Percentiles rank a stretch among this genome's conserved stretches.
Conservation (phyloP, 208 protist genomes). For the Trypanosomatidae sp. region DNA sequence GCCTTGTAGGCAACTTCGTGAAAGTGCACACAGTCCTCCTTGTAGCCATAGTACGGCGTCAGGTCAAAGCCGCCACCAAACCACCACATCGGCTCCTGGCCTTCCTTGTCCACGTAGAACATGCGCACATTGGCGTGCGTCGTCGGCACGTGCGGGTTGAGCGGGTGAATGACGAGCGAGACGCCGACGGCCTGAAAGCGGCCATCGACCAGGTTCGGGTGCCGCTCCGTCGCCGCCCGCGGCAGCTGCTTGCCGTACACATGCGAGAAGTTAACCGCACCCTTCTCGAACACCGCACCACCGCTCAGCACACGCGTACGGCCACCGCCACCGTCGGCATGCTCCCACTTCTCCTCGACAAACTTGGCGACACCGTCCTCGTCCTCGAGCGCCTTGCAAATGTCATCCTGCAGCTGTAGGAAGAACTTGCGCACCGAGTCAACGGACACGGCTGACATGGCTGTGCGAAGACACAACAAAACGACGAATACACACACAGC, state of each 20-base stretch:
- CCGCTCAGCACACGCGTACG: slow-evolving; percentile 34
- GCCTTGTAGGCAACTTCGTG: slow-evolving; percentile 27
- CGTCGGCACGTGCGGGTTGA: slow-evolving; percentile 69
- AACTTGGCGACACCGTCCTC: slow-evolving; percentile 26
- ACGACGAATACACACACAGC: not conserved
- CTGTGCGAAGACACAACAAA: not conserved
- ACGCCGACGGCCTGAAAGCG: slow-evolving; percentile 71
- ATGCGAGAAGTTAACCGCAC: slow-evolving; percentile 65
- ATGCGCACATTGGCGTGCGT: slow-evolving; percentile 81
- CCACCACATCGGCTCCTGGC: slow-evolving; percentile 55
- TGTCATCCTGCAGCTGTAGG: slow-evolving; percentile 29
- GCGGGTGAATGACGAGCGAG: slow-evolving; percentile 69
- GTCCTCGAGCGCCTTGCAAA: slow-evolving; percentile 24
- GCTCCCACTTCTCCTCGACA: slow-evolving; percentile 43
- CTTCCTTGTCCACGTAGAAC: slow-evolving; percentile 47
- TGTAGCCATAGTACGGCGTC: slow-evolving; percentile 67
- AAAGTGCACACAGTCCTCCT: slow-evolving; percentile 54
- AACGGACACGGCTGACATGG: slow-evolving; percentile 3
- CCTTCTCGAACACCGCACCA: slow-evolving; percentile 56
- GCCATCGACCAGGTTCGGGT: slow-evolving; percentile 15
- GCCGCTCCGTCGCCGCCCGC: slow-evolving; percentile 15
- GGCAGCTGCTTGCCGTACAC: slow-evolving; percentile 39
- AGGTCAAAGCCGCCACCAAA: slow-evolving; percentile 87
- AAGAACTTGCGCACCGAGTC: slow-evolving; percentile 17
- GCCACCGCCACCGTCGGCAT: slow-evolving; percentile 37